Conservation (phyloP, 495 filamentous ascomycete genomes). For the Daldinia vernicosa region DNA sequence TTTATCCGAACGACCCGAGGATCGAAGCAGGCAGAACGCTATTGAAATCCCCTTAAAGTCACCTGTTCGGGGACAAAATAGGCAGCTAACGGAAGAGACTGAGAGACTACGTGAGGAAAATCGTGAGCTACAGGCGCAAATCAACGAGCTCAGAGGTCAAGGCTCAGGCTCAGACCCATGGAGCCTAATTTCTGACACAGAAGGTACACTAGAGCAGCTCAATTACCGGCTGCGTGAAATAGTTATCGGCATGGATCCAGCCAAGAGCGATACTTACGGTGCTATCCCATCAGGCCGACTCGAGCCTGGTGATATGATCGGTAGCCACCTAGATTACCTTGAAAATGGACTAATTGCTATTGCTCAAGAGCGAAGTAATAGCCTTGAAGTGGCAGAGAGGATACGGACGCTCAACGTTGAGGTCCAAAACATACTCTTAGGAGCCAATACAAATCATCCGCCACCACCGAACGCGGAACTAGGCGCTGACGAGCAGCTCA, state of each 20-base stretch:
- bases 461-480: slow-evolving; percentile 41
- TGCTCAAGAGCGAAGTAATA: slow-evolving; percentile 41
- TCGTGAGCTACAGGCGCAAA: slow-evolving; percentile 48
- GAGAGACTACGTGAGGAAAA: slow-evolving; percentile 55
- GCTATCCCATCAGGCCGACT: slow-evolving; percentile 46
- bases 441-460: slow-evolving; percentile 37
- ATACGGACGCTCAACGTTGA: slow-evolving; percentile 47
- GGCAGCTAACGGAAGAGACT: slow-evolving; percentile 53
- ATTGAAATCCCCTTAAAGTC: slow-evolving; percentile 59
- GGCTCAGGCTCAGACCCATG: slow-evolving; percentile 45
- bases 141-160: slow-evolving; percentile 46
- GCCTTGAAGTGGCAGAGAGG: slow-evolving; percentile 41
- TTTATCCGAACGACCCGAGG: slow-evolving; percentile 62
- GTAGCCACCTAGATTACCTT: slow-evolving; percentile 54
- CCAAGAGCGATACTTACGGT: slow-evolving; percentile 49
- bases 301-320: slow-evolving; percentile 56
- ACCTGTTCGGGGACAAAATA: slow-evolving; percentile 54
- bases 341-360: slow-evolving; percentile 48
- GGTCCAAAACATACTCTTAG: slow-evolving; percentile 45
- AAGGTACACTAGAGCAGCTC: slow-evolving; percentile 74
- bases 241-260: slow-evolving; percentile 68
- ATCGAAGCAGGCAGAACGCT: slow-evolving; percentile 45
- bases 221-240: slow-evolving; percentile 74
- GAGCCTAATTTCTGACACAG: slow-evolving; percentile 65
- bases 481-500: slow-evolving; percentile 51